These are phyloP conservation scores for Venturia aucupariae DNA, from an alignment of 2,329 filamentous ascomycete genomes.

Conservation along the genomic window DNA sequence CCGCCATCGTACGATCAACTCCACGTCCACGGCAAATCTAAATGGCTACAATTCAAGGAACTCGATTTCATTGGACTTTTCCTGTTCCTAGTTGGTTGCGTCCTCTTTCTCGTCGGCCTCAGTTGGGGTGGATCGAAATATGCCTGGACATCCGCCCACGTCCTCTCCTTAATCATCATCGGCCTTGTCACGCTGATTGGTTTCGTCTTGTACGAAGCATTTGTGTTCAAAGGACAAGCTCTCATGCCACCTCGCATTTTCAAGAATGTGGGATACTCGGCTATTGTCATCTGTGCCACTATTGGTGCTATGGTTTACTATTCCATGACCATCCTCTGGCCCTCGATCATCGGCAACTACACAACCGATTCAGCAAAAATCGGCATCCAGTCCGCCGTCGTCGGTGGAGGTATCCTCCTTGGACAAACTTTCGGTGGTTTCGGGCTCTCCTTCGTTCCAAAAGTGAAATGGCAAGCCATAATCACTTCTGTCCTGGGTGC, in stretches of 20 bases:
- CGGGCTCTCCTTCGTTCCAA: slow-evolving; percentile 29
- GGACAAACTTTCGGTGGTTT: slow-evolving; percentile 32
- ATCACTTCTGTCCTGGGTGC: slow-evolving; percentile 24
- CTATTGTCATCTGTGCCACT: slow-evolving; percentile 31
- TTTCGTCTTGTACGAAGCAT: slow-evolving; percentile 31
- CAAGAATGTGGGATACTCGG: slow-evolving; percentile 32
- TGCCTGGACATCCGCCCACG: slow-evolving; percentile 12
- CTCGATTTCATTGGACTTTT: slow-evolving; percentile 41
- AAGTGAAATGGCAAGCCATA: slow-evolving; percentile 30
- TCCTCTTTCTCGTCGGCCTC: slow-evolving; percentile 39
- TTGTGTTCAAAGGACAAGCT: slow-evolving; percentile 29
- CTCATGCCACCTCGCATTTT: slow-evolving; percentile 38
- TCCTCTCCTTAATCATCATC: slow-evolving; percentile 22
- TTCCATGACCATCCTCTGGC: slow-evolving; percentile 37
- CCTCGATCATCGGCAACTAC: slow-evolving; percentile 36
- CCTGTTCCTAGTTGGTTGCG: slow-evolving; percentile 37
- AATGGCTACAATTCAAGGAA: slow-evolving; percentile 31
- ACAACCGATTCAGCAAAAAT: slow-evolving; percentile 30
- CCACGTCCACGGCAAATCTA: slow-evolving; percentile 34
- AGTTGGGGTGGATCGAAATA: slow-evolving; percentile 32
- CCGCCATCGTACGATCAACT: slow-evolving; percentile 34
- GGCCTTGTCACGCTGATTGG: slow-evolving; percentile 27
- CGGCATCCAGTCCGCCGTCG: slow-evolving; percentile 35
- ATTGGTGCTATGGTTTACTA: slow-evolving; percentile 40
- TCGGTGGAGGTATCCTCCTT: slow-evolving; percentile 34